Base-by-base conservation (phyloP, 352 stramenopile species). In the Achlya hypogyna region DNA sequence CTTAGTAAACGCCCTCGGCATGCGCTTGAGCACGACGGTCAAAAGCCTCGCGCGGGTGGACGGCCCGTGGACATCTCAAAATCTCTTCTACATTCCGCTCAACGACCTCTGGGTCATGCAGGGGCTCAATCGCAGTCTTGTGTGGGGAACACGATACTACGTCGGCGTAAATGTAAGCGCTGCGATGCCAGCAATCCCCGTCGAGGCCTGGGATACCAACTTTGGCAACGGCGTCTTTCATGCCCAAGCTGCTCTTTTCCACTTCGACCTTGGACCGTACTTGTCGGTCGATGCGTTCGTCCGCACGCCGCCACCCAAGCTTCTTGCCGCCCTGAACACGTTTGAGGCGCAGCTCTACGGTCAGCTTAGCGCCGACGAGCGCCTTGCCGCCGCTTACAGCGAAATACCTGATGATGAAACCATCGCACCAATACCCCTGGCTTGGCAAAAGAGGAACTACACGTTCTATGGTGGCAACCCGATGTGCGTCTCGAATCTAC, bases 401-500 rank as follows among this genome's bases (percentile, higher is more conserved):
- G n/a, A 20, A 16, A n/a, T 49, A 4, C n/a, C 32, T 20, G n/a
- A 10, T 2, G 27, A 8, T 12, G 35, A 10, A 4, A 2, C 32
- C 12, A 45, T 18, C 12, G 5, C 32, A 18, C 58, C 58, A 25
- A 65, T 38, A 2, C 58, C 58, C 1, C 58, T 20, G 1, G 29
- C 58, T 12, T 65, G 58, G 58, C 38, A n/a, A n/a, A n/a, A n/a
- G n/a, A 34, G 35, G 18, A 54, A 27, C 25, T 45, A 45, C 6
- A 45, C 38, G 31, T 60, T 60, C 45, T 60, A 60, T 31, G 52
- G 52, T 10, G 52, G 52, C 16, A 60, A 60, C 22, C 52, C 52
- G 18, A 42, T 60, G 28, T 60, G 52, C 52, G 12, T 60, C 12
- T 23, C 8, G 14, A 32, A n/a, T 18, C 12, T 22, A 1, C 31